Evolutionary conservation across 169 alveolate species (phyloP), one percentile per base, ranked within the genome.

Genomic region (Eimeria praecox): DNA sequence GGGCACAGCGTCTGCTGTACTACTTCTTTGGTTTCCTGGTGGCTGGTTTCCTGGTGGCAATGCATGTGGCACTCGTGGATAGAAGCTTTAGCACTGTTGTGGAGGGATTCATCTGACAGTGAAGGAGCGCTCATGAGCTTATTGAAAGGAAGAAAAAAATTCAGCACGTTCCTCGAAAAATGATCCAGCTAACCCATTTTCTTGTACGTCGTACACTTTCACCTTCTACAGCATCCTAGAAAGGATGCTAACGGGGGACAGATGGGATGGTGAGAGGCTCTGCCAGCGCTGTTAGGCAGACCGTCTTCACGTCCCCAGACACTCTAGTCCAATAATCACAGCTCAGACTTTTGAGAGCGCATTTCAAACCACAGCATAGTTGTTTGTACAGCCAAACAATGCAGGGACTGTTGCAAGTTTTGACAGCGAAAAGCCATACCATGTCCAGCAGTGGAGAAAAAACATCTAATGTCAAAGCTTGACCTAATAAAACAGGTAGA

Each of bases 41-140:
- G 46, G 49, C 83, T 27, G 83, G 77, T n/a, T 56, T 64, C 27
- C 49, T 87, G 62, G 80, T 87, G 80, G 64, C 83, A 24, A 46
- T 87, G 64, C 93, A 87, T 42, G 71, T 87, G 78, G 33, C 73
- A 10, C 78, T 87, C 16, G 33, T 87, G 5, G 93, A 87, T 44
- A 56, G 93, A n/a, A 52, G 82, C 22, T 87, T 87, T 77, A 87
- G 80, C 44, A 38, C 35, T 33, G 93, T 87, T 18, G 77, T 87
- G 59, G 59, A 87, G 93, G 42, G 83, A n/a, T 87, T 87, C 83
- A 87, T 87, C 83, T 87, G 82, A 87, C 93, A 38, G 52, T 20
- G 10, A 14, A 38, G 33, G 38, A 71, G 52, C n/a, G 52, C 49
- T 71, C 16, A 18, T 12, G 1, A 18, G 52, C 30, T n/a, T 9